A percentile compares a stretch with the other conserved stretches of the same genome.
Evolutionary conservation across 169 alveolate genomes (phyloP).

Genomic region (Plasmodium knowlesi): DNA sequence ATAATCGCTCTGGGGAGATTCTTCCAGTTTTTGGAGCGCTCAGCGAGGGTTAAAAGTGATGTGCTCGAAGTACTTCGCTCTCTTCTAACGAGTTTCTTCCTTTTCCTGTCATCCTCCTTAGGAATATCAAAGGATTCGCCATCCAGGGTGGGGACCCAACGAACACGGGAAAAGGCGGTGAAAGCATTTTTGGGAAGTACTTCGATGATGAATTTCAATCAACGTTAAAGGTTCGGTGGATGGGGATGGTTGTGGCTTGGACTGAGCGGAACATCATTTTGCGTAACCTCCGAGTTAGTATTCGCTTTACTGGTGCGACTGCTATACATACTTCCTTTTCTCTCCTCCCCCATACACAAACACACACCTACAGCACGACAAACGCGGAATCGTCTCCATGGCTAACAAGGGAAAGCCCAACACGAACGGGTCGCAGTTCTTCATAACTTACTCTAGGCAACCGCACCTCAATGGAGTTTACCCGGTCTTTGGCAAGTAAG

Average conservation of each 20-base stretch:
- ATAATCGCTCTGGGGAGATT: not conserved
- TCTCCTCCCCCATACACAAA: too few species aligned
- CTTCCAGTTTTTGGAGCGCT: not conserved
- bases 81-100: not conserved
- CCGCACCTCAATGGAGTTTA: constrained; percentile 93
- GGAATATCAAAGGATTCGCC: constrained; percentile 95
- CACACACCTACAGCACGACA: constrained; percentile 87
- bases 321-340: not conserved
- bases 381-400: constrained; percentile 92
- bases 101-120: constrained; percentile 75
- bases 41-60: not conserved
- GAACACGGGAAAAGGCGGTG: constrained; percentile 98
- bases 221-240: constrained; percentile 89
- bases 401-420: constrained; percentile 92
- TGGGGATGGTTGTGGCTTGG: not conserved
- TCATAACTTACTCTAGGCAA: constrained; percentile 92
- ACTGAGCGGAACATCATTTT: not conserved
- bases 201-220: constrained; percentile 97
- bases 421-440: constrained; percentile 94
- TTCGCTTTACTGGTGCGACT: not conserved
- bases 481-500: constrained; percentile 92
- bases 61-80: not conserved
- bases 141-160: constrained; percentile 99
- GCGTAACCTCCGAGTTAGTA: not conserved
- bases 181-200: constrained; percentile 95